A percentile compares a stretch with the other conserved stretches of the same genome.
Evolutionary conservation across 495 filamentous ascomycete species (phyloP).

Genomic region (Cetradonia linearis): DNA sequence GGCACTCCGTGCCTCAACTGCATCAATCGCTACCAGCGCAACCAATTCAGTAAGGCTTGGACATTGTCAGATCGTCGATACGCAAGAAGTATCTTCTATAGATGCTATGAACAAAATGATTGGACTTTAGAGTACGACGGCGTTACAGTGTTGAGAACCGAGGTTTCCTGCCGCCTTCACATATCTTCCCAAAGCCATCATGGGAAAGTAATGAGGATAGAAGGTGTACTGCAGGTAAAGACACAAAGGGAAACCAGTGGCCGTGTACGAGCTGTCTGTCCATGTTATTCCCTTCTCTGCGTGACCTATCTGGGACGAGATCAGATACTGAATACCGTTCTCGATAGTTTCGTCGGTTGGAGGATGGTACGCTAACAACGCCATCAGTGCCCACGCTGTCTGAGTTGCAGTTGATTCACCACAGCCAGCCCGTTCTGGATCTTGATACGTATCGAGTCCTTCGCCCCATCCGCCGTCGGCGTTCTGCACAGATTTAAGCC

Average conservation of each 20-base stretch:
- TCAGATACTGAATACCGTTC: conserved; percentile 25
- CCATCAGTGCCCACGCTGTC: conserved; percentile 34
- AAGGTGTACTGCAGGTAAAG: conserved; percentile 31
- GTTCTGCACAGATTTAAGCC: conserved; percentile 28
- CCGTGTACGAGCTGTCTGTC: conserved; percentile 27
- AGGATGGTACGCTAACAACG: conserved; percentile 24
- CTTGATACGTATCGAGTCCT: conserved; percentile 23
- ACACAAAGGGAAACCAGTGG: conserved; percentile 30
- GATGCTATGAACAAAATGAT: no score
- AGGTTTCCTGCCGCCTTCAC: not conserved
- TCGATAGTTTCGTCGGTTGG: conserved; percentile 17
- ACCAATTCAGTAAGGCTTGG: no score
- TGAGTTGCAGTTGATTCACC: conserved; percentile 29
- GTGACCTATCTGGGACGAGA: conserved; percentile 16
- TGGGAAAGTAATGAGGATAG: conserved; percentile 34
- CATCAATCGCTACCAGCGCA: not conserved
- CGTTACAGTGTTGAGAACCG: not conserved
- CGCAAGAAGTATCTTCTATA: not conserved
- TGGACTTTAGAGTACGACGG: not conserved
- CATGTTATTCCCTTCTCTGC: conserved; percentile 23
- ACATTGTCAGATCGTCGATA: not conserved
- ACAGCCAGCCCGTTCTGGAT: conserved; percentile 14
- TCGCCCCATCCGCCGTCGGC: conserved; percentile 35
- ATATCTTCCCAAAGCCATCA: conserved; percentile 34
- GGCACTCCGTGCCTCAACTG: not conserved